These are phyloP conservation scores for Penicillium sp. DNA, from an alignment of 2,329 filamentous ascomycete species.

Conservation along the genomic window DNA sequence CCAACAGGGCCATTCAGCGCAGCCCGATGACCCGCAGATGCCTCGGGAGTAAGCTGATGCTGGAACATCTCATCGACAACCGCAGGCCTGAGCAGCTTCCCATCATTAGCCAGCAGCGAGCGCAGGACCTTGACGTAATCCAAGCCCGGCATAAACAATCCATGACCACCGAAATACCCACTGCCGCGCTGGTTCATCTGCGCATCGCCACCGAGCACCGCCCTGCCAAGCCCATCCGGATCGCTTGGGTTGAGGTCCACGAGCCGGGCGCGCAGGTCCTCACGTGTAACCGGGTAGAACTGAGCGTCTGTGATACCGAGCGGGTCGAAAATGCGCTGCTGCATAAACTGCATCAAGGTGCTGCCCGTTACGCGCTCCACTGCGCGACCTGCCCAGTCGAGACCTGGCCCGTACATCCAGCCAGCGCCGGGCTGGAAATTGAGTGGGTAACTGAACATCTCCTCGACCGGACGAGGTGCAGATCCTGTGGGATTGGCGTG, in stretches of 20 bases:
- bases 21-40: conserved; percentile 26
- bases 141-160: conserved; percentile 36
- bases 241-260: conserved; percentile 44
- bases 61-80: conserved; percentile 32
- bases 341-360: conserved; percentile 47
- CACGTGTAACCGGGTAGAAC: conserved; percentile 42
- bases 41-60: conserved; percentile 29
- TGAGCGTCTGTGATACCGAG: conserved; percentile 44
- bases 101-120: conserved; percentile 33
- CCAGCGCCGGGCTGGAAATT: conserved; percentile 51
- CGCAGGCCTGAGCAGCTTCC: conserved; percentile 27
- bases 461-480: conserved; percentile 39
- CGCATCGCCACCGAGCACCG: conserved; percentile 36
- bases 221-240: conserved; percentile 35
- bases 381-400: conserved; percentile 56
- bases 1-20: conserved; percentile 36
- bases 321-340: conserved; percentile 47
- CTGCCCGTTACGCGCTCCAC: conserved; percentile 50
- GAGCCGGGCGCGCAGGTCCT: conserved; percentile 36
- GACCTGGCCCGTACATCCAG: conserved; percentile 52
- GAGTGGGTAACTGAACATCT: conserved; percentile 48
- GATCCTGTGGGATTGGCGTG: conserved; percentile 23
- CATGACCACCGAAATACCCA: conserved; percentile 48
- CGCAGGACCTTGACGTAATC: conserved; percentile 34
- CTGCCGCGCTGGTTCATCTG: conserved; percentile 33